A percentile compares a stretch with the other conserved stretches of the same genome.
Evolutionary conservation across 2,329 filamentous ascomycete genomes (phyloP).

Genomic region (Calonectria leucothoes): DNA sequence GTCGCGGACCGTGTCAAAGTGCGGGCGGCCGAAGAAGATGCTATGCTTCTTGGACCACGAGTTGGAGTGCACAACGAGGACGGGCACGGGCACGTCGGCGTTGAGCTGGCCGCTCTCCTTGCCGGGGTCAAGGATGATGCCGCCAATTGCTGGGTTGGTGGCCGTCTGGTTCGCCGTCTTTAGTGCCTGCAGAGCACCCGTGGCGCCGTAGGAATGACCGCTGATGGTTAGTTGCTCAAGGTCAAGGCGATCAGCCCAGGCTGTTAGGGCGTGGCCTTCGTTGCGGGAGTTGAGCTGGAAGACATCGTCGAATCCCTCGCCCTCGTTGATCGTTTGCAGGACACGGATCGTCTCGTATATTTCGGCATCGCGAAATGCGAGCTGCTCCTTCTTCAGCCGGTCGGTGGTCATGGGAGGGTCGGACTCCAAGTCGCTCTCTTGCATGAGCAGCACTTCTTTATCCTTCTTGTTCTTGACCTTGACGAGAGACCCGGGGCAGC

Average conservation of each 20-base stretch:
- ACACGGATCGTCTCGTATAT: conserved; percentile 58
- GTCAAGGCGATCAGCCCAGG: conserved; percentile 67
- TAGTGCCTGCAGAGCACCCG: conserved; percentile 70
- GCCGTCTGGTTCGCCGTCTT: conserved; percentile 52
- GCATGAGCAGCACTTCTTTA: conserved; percentile 49
- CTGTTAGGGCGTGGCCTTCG: conserved; percentile 59
- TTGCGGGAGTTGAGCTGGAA: conserved; percentile 56
- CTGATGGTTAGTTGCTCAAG: conserved; percentile 64
- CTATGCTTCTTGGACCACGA: conserved; percentile 70
- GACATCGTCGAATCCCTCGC: conserved; percentile 49
- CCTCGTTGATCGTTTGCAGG: conserved; percentile 53
- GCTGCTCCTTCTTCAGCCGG: conserved; percentile 58
- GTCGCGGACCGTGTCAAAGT: conserved; percentile 72
- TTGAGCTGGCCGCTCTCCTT: conserved; percentile 73
- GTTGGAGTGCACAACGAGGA: conserved; percentile 72
- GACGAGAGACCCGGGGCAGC: conserved; percentile 58
- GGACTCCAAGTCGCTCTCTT: conserved; percentile 47
- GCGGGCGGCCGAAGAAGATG: conserved; percentile 71
- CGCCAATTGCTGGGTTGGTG: conserved; percentile 60
- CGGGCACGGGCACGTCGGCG: conserved; percentile 66
- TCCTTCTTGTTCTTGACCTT: conserved; percentile 44
- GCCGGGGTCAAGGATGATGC: conserved; percentile 73
- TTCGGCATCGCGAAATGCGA: conserved; percentile 63
- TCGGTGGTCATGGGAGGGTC: conserved; percentile 48
- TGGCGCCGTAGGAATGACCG: conserved; percentile 76